Percentiles rank a stretch among this genome's conserved stretches.
Evolutionary conservation across 768 basidiomycete genomes (phyloP).

Genomic region (Lanmaoa rubissima): DNA sequence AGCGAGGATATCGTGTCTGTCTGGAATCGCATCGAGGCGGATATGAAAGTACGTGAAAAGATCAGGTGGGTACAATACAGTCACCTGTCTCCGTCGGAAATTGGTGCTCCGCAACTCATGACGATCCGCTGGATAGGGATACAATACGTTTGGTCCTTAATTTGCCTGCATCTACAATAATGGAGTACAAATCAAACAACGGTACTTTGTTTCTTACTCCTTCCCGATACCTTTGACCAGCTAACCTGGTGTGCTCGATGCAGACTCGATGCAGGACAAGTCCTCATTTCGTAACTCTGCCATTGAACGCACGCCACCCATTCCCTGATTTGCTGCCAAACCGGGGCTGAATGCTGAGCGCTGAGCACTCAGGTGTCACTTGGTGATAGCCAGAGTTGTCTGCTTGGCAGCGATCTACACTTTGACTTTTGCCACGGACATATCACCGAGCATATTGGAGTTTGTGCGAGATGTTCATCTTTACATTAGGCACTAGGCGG

Average conservation of each 20-base stretch:
- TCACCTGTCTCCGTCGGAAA: constrained; percentile 29
- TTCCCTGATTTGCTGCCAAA: constrained; percentile 11
- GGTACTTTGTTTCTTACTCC: constrained; percentile 39
- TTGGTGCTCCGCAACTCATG: background rate
- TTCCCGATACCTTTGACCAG: background rate
- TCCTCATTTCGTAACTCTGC: constrained; percentile 78
- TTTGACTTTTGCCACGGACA: constrained; percentile 1
- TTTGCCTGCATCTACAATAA: constrained; percentile 72
- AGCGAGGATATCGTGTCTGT: constrained; percentile 92
- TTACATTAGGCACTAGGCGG: constrained; percentile 2
- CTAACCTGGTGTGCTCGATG: background rate
- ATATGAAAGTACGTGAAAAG: constrained; percentile 71
- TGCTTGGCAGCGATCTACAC: background rate
- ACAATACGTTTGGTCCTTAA: constrained; percentile 74
- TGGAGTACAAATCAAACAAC: constrained; percentile 96
- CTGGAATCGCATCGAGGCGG: constrained; percentile 86
- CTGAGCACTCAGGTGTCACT: background rate
- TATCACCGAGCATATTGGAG: background rate
- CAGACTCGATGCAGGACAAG: constrained; percentile 88
- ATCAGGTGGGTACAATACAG: constrained; percentile 59
- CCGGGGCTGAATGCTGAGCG: no score
- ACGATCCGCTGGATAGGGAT: constrained; percentile 50
- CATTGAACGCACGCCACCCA: constrained; percentile 42
- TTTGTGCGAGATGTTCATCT: constrained; percentile 13
- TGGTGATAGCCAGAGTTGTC: background rate